Evolutionary conservation across 441 rosid species (phyloP), one percentile per base, ranked within the genome.

Genomic region (Erysimum cheiri): DNA sequence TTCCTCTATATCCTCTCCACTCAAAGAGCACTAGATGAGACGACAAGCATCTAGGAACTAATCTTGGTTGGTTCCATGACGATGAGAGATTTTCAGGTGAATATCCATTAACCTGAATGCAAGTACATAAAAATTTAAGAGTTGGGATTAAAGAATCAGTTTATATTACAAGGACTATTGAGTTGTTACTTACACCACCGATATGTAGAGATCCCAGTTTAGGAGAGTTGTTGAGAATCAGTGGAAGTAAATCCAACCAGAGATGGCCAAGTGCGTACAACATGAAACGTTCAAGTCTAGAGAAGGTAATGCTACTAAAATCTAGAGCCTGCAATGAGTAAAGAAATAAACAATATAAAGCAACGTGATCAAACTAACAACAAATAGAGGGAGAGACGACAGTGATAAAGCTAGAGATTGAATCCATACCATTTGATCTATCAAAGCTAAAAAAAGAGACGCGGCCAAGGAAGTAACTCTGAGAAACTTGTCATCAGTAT

Each of bases 21-120:
- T 0, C 3, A 36, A 57, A 57, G 15, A 3, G 3, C 22, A 13
- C 8, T 2, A 60, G 47, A 40, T n/a, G 35, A 14, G 64, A 40
- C 35, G 49, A 13, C 47, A 60, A 59, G 64, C 64, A 59, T 24
- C 13, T 24, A 1, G 64, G 48, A 39, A 39, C 63, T 17, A 6
- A 6, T 12, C 17, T 37, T 33, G 32, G 63, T 37, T 22, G 32
- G 32, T 19, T 7, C 47, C 63, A 58, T 11, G 19, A 24, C 33
- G 39, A 58, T 58, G 63, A 12, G 8, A 31, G 58, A 53, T 14
- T 8, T 19, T 19, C 58, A 17, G 29, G 47, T 11, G 0, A 46
- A 59, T 59, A 40, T 59, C 1, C 32, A 11, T 2, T 7, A 5
- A 1, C 17, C 64, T 40, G 4, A 24, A 60, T 40, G 13, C 35